phyloP scores from a whole-genome alignment of 2,329 filamentous ascomycete species.

The Alternaria atra region DNA sequence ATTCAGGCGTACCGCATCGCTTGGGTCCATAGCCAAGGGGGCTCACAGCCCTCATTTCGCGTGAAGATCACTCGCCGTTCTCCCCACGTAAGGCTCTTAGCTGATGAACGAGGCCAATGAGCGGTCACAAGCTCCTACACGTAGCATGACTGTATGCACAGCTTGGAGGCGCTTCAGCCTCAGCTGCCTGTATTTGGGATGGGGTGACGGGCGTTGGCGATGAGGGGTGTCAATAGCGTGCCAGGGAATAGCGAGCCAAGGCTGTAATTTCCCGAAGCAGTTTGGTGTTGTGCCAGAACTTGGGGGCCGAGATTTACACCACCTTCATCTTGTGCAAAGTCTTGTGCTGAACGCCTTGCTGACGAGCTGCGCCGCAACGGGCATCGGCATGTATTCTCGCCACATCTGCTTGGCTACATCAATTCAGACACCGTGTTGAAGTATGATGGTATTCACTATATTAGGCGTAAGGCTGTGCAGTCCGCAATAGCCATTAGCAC shows the following conservation, averaged over 20 bases:
- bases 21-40: conserved; percentile 18
- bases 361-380: neutral
- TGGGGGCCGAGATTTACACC: conserved; percentile 20
- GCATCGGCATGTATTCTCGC: neutral
- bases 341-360: neutral
- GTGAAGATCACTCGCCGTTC: conserved; percentile 18
- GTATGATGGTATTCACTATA: conserved; percentile 1
- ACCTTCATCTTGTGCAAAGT: neutral
- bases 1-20: conserved; percentile 26
- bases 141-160: conserved; percentile 1
- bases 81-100: conserved; percentile 10
- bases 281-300: conserved; percentile 1
- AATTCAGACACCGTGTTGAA: neutral
- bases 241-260: conserved; percentile 39
- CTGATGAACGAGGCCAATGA: conserved; percentile 19
- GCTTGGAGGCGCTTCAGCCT: conserved; percentile 21
- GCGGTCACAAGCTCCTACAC: conserved; percentile 3
- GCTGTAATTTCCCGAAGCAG: conserved; percentile 21
- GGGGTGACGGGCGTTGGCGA: conserved; percentile 2
- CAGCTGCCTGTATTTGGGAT: conserved; percentile 13
- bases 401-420: conserved; percentile 1
- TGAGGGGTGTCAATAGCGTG: conserved; percentile 14
- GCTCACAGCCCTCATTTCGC: conserved; percentile 27
- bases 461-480: conserved; percentile 26
- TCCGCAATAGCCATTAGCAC: conserved; percentile 20